Evolutionary conservation across 257 asterid genomes (phyloP), one percentile per base, ranked within the genome.

Genomic region (Fraxinus cuspidata): DNA sequence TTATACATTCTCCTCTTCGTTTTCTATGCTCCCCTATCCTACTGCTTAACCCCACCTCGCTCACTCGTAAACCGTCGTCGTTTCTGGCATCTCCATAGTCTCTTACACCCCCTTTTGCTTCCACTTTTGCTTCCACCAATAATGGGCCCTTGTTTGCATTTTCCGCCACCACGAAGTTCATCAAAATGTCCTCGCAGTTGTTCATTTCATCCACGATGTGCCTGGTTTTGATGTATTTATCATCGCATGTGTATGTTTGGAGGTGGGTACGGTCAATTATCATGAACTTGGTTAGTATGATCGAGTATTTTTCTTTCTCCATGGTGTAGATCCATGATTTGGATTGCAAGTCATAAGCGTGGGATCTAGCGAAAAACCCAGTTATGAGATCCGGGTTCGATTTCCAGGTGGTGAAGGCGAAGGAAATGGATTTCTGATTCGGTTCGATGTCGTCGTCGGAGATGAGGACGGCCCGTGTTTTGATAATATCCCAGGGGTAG

Each of bases 81-180:
- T 93, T 95, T 76, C 99, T 86, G 1, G 92, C 85, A 72, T 95
- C 99, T n/a, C 98, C 99, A 79, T 84, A 89, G 74, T 93, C 99
- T 86, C 98, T 88, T 27, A 92, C 84, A 38, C 90, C 87, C 60
- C 88, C 86, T 83, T 83, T 79, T 28, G 81, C 91, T 34, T 88
- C 92, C 9, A 88, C 86, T 83, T 83, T 79, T 28, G 81, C 91
- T 34, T 88, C 92, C 9, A 88, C 90, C 89, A 92, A 42, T 71
- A 95, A 78, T 38, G 96, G 97, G 18, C 97, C 98, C 49, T 79
- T 85, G 66, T 63, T 79, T 3, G 23, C 79, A 49, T 77, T 86
- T 78, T 89, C 92, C 31, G 96, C 94, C 84, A 83, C 92, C 82
- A 90, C 88, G 35, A 89, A 85, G 75, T 95, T 94, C 99, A 95